A percentile compares a stretch with the other conserved stretches of the same genome.
These are phyloP conservation scores for Diaporthe vexans DNA, from an alignment of 2,329 filamentous ascomycete species.

Conservation along the genomic window DNA sequence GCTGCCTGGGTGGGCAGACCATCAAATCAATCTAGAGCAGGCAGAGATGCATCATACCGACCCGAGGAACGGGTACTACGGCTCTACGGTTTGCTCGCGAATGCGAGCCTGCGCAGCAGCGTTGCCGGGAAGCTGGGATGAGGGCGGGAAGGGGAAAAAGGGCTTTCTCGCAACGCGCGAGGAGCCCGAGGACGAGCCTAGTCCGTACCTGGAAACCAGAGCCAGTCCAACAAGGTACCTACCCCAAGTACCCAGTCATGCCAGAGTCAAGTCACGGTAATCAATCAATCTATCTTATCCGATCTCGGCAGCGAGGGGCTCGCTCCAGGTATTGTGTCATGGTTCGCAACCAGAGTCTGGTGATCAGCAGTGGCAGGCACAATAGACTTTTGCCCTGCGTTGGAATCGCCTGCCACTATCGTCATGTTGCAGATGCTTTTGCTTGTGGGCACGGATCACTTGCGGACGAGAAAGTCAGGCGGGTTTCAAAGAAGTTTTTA, in stretches of 20 bases:
- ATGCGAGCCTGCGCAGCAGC: constrained; percentile 14
- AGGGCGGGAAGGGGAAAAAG: neutral
- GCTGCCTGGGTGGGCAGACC: too few species aligned
- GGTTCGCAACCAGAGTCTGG: constrained; percentile 4
- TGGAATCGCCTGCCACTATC: neutral
- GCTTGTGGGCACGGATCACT: constrained; percentile 7
- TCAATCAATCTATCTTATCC: constrained; percentile 4
- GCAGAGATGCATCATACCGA: constrained; percentile 26
- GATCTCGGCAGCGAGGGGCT: constrained; percentile 19
- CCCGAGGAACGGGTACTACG: constrained; percentile 16
- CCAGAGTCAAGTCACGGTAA: neutral
- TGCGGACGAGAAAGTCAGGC: neutral
- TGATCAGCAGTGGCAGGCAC: constrained; percentile 28
- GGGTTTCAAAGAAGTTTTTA: constrained; percentile 19
- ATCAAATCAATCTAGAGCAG: neutral
- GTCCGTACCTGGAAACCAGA: neutral
- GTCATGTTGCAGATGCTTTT: neutral
- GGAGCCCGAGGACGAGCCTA: constrained; percentile 14
- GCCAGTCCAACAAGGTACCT: neutral
- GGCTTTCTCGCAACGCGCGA: constrained; percentile 9
- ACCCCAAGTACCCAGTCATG: constrained; percentile 13
- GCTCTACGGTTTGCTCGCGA: constrained; percentile 3
- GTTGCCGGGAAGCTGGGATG: neutral
- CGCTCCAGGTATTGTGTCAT: constrained; percentile 11
- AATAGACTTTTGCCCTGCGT: constrained; percentile 18